Evolutionary conservation across 768 basidiomycete genomes (phyloP).

Genomic region (Glaciozyma antarctica): DNA sequence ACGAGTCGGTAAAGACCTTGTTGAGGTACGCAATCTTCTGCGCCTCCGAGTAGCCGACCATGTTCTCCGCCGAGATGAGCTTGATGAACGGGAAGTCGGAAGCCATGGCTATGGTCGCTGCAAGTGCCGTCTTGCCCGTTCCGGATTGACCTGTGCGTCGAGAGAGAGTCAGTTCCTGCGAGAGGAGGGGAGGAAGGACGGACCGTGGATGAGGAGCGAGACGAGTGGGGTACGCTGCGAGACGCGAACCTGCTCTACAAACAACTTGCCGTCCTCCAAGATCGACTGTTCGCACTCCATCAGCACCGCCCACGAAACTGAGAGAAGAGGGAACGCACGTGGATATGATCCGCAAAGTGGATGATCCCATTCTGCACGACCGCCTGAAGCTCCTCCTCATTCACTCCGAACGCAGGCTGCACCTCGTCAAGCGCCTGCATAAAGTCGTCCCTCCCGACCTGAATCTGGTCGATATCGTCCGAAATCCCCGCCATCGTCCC

Average conservation of each 20-base stretch:
- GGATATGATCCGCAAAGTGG: conserved; percentile 62
- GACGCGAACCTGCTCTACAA: conserved; percentile 86
- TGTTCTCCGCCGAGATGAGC: conserved; percentile 84
- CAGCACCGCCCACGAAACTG: conserved; percentile 2
- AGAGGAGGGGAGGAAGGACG: conserved; percentile 7
- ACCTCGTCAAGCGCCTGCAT: conserved; percentile 85
- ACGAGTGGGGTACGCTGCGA: conserved; percentile 87
- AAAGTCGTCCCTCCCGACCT: conserved; percentile 79
- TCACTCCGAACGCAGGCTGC: conserved; percentile 91
- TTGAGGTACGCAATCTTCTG: conserved; percentile 85
- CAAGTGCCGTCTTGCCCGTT: conserved; percentile 88
- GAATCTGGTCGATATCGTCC: conserved; percentile 85
- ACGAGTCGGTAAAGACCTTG: conserved; percentile 88
- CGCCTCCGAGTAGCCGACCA: conserved; percentile 89
- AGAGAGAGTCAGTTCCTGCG: neutral
- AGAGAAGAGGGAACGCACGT: conserved; percentile 49
- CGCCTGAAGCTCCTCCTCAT: conserved; percentile 85
- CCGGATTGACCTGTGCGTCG: conserved; percentile 55
- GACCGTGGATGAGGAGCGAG: conserved; percentile 70
- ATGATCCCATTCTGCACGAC: conserved; percentile 97
- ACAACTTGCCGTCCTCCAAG: conserved; percentile 70
- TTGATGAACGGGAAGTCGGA: conserved; percentile 99
- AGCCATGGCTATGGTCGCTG: conserved; percentile 81
- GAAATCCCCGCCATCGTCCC: conserved; percentile 95
- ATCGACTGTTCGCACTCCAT: conserved; percentile 53